Evolutionary conservation across 2,329 filamentous ascomycete genomes (phyloP).

Genomic region (Ophiostoma pallidulum): DNA sequence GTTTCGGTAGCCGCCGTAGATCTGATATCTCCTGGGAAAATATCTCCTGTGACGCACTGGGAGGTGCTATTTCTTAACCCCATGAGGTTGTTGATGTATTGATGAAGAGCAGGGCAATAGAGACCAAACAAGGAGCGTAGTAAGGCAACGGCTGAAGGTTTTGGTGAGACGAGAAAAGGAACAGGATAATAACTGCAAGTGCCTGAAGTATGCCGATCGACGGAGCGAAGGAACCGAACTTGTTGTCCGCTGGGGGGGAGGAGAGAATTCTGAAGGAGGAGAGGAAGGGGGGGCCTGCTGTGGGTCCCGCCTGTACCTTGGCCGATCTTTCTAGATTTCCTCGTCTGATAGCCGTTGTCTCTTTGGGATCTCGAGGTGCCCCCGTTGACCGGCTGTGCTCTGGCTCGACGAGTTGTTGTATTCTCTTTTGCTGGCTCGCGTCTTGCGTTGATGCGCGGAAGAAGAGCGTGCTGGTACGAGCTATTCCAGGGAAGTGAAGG

Average conservation of each 20-base stretch:
- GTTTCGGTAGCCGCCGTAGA: background rate
- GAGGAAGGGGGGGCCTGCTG: background rate
- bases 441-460: no score
- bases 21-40: no score
- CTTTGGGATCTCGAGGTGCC: background rate
- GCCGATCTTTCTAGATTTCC: background rate
- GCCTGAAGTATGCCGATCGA: conserved; percentile 7
- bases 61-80: no score
- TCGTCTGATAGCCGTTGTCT: background rate
- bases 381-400: background rate
- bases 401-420: background rate
- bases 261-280: background rate
- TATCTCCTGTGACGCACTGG: no score
- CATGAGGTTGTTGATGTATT: no score
- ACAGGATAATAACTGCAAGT: background rate
- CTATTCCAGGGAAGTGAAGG: no score
- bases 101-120: no score
- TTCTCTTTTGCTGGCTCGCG: background rate
- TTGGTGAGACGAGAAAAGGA: conserved; percentile 6
- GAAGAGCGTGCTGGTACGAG: no score
- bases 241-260: background rate
- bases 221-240: conserved; percentile 5
- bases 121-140: no score
- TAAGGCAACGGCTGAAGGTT: conserved; percentile 12
- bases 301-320: background rate